Evolutionary conservation across 2,329 filamentous ascomycete genomes (phyloP).

Genomic region (Cladophialophora chaetospira): DNA sequence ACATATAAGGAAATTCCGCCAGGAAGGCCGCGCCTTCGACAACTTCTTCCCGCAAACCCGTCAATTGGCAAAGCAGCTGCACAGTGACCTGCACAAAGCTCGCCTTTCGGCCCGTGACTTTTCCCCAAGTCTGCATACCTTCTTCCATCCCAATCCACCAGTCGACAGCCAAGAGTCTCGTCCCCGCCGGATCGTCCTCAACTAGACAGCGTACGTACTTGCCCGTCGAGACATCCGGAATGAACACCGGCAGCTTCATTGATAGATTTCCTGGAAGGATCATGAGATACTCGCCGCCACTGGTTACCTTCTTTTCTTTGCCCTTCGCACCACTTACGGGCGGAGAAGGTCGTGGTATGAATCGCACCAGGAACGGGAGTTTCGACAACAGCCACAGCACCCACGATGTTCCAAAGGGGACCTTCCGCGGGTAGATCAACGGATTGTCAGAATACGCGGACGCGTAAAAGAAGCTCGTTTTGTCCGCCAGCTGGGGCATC

Average conservation of each 20-base stretch:
- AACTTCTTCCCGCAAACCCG: slow-evolving; percentile 14
- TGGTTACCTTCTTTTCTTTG: slow-evolving; percentile 1
- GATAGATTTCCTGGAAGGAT: slow-evolving; percentile 7
- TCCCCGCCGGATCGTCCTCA: slow-evolving; percentile 13
- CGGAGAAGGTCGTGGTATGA: slow-evolving; percentile 3
- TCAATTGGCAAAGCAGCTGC: slow-evolving; percentile 10
- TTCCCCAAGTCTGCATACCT: slow-evolving; percentile 13
- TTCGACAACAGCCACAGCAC: slow-evolving; percentile 12
- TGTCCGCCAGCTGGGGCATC: slow-evolving; percentile 4
- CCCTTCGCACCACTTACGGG: background rate
- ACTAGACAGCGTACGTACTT: slow-evolving; percentile 16
- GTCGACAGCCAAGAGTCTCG: slow-evolving; percentile 17
- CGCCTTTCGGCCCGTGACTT: slow-evolving; percentile 3
- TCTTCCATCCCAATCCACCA: slow-evolving; percentile 14
- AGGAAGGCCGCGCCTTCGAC: slow-evolving; percentile 13
- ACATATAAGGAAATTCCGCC: slow-evolving; percentile 17
- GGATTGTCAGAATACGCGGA: slow-evolving; percentile 14
- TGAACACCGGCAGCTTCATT: slow-evolving; percentile 11
- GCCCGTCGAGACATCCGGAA: slow-evolving; percentile 13
- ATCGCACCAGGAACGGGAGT: slow-evolving; percentile 12
- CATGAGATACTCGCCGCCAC: slow-evolving; percentile 14
- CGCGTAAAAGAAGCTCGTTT: slow-evolving; percentile 9
- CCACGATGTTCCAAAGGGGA: slow-evolving; percentile 12
- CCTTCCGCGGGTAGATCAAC: slow-evolving; percentile 11
- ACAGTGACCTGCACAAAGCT: slow-evolving; percentile 5